These are phyloP conservation scores for Thuidium tamariscinum DNA, from an alignment of 225 moss, liverwort and hornwort genomes.

Conservation along the genomic window DNA sequence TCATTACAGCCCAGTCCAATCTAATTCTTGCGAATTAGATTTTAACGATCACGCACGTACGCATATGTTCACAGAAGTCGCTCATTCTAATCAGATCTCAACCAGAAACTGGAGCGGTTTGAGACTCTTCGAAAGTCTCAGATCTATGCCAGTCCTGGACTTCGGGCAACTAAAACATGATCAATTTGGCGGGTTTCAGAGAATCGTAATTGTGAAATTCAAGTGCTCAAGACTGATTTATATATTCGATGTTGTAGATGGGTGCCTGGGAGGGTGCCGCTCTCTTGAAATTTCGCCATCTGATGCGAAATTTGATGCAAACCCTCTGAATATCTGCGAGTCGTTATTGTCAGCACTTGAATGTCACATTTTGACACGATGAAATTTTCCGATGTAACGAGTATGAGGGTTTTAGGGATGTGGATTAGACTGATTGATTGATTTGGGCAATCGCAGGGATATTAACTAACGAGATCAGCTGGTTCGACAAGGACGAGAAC, in stretches of 20 bases:
- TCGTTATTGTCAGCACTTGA: not conserved
- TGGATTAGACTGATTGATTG: not conserved
- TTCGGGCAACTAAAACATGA: not conserved
- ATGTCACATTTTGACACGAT: not conserved
- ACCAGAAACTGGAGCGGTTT: not conserved
- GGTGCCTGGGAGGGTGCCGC: not conserved
- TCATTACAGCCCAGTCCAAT: not conserved
- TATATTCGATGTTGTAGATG: not conserved
- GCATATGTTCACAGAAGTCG: not conserved
- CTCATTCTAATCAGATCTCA: not conserved
- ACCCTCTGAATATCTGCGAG: not conserved
- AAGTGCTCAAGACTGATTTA: not conserved
- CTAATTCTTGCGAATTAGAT: too few species aligned
- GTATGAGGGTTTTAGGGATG: not conserved
- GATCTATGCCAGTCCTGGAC: not conserved
- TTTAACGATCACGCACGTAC: not conserved
- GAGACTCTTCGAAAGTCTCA: not conserved
- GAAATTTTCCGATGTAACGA: not conserved
- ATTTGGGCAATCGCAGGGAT: constrained; percentile 6
- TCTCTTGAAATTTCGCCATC: not conserved
- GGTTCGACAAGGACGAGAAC: constrained; percentile 51
- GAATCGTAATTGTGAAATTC: not conserved
- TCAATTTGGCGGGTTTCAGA: not conserved
- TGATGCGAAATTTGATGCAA: not conserved
- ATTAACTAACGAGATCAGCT: constrained; percentile 45